Percentiles rank a stretch among this genome's conserved stretches.
phyloP scores from a whole-genome alignment of 2,329 filamentous ascomycete species.

The Fusarium avenaceum region DNA sequence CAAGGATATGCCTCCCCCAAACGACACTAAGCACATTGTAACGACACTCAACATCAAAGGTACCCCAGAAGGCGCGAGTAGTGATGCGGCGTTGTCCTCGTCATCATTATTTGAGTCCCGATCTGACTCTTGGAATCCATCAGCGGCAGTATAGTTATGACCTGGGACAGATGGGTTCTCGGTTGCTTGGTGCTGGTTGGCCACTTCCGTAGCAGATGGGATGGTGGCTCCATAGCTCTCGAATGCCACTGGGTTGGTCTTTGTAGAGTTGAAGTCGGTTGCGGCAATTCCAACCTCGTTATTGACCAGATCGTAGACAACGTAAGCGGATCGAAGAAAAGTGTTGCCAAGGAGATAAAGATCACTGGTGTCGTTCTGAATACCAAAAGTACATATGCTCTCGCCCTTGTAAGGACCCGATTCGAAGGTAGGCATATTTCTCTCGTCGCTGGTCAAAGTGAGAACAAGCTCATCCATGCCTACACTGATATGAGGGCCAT shows the following conservation, averaged over 20 bases:
- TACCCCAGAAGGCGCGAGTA: slow-evolving; percentile 26
- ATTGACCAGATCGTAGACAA: slow-evolving; percentile 71
- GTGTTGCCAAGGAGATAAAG: slow-evolving; percentile 68
- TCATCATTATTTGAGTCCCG: slow-evolving; percentile 13
- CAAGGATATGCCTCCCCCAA: slow-evolving; percentile 39
- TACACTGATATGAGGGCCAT: slow-evolving; percentile 65
- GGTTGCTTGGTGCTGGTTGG: slow-evolving; percentile 55
- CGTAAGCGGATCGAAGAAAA: slow-evolving; percentile 71
- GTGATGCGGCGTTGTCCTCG: slow-evolving; percentile 36
- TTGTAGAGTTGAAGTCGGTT: slow-evolving; percentile 68
- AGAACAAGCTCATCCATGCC: slow-evolving; percentile 70
- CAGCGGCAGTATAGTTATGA: slow-evolving; percentile 48
- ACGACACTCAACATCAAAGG: slow-evolving; percentile 35
- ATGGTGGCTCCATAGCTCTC: slow-evolving; percentile 63
- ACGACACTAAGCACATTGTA: slow-evolving; percentile 45
- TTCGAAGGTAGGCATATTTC: slow-evolving; percentile 53
- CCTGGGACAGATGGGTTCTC: slow-evolving; percentile 35
- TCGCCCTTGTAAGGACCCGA: slow-evolving; percentile 60
- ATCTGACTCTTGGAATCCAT: slow-evolving; percentile 50
- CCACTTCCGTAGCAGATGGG: slow-evolving; percentile 62
- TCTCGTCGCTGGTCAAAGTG: slow-evolving; percentile 55
- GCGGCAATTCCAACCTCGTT: slow-evolving; percentile 68
- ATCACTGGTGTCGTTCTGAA: slow-evolving; percentile 62
- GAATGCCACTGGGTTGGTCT: slow-evolving; percentile 65
- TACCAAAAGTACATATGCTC: slow-evolving; percentile 67